Evolutionary conservation across 2,329 filamentous ascomycete species (phyloP), one percentile per base, ranked within the genome.

Genomic region (Aspergillus floridensis): DNA sequence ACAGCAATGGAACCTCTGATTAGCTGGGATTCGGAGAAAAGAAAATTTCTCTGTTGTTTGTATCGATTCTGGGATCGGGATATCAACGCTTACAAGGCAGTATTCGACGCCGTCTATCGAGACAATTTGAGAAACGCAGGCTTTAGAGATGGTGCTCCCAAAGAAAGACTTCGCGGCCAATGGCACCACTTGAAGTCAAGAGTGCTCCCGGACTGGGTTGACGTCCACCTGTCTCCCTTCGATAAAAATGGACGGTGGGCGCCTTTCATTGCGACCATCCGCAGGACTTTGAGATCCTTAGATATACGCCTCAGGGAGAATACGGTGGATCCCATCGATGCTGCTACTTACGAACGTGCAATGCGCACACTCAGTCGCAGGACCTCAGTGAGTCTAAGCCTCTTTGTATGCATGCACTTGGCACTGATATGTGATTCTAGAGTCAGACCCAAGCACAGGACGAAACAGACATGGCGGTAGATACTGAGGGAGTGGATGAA

Each of bases 21-120:
- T 19, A n/a, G 14, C 5, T 24, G 49, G 19, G 10, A 35, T 4
- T 38, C 38, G 29, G 21, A 52, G 21, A 21, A 38, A 22, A 21
- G 7, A 22, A 35, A 52, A 2, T 38, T 49, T 31, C 48, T 49
- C 0, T 74, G 72, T 16, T 71, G 67, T 10, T 38, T 71, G 0
- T 66, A 57, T 11, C 56, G 66, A 4, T 72, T 72, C 31, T 74
- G 71, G 24, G 21, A 59, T 5, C 51, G 49, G 6, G 53, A 61
- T 3, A 21, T 31, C 0, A 29, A 21, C 1, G 57, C 57, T 0
- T 70, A 66, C 7, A 49, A 56, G 21, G 49, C 32, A 2, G 62
- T 76, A 0, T 76, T 77, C 29, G 74, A 69, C 11, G 11, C 51
- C 0, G 54, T 67, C 0, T 76, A 74, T 47, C 24, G 51, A n/a